phyloP scores from a whole-genome alignment of 768 basidiomycete species.

The Kwoniella europaea region DNA sequence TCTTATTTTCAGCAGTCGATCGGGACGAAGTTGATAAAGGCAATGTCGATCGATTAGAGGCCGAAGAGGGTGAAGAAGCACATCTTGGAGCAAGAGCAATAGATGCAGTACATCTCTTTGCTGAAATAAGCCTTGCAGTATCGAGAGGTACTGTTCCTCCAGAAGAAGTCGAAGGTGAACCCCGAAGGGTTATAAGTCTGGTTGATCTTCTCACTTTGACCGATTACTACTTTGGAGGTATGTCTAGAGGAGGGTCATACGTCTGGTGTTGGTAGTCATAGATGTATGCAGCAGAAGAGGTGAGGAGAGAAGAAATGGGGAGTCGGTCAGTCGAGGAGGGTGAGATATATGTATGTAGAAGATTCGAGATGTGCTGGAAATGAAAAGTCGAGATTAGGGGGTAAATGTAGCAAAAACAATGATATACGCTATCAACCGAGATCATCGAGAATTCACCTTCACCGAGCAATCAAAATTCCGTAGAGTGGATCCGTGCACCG shows the following conservation, averaged over 20 bases:
- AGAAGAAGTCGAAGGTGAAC: not conserved
- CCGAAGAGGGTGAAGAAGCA: not conserved
- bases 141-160: no score
- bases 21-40: not conserved
- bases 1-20: not conserved
- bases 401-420: constrained; percentile 17
- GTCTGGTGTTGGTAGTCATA: not conserved
- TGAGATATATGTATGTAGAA: not conserved
- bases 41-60: not conserved
- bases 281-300: not conserved
- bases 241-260: not conserved
- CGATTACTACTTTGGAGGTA: not conserved
- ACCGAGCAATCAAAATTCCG: not conserved
- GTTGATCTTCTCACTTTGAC: constrained; percentile 10
- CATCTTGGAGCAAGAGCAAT: not conserved
- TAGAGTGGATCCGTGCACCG: not conserved
- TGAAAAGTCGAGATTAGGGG: constrained; percentile 2
- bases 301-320: not conserved
- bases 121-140: no score
- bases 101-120: no score
- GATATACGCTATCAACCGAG: not conserved
- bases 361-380: not conserved
- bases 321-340: not conserved
- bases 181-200: constrained; percentile 12
- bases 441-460: not conserved